phyloP scores from a whole-genome alignment of 345 rosid species.

The Psidium guajava region DNA sequence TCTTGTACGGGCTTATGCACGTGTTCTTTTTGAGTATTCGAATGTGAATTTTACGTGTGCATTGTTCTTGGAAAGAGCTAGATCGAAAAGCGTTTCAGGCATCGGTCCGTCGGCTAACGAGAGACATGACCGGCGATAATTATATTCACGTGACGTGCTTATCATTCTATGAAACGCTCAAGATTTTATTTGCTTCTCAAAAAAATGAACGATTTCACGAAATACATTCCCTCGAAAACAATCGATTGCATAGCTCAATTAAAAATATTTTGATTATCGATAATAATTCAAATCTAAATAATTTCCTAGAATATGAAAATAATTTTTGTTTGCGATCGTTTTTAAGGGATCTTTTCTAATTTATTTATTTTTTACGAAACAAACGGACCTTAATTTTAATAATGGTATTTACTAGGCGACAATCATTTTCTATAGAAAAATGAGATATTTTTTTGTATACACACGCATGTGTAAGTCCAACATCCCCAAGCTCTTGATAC shows the following conservation, averaged over 20 bases:
- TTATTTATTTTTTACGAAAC: too few species aligned
- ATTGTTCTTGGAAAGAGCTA: not conserved
- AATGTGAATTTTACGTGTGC: not conserved
- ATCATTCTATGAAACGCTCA: not conserved
- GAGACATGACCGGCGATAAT: fast-evolving
- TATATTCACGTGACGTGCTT: not conserved
- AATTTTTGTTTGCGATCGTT: too few species aligned
- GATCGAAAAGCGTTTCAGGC: not conserved
- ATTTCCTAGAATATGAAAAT: too few species aligned
- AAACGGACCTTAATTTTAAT: not conserved
- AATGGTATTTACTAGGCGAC: not conserved
- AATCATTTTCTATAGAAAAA: not conserved
- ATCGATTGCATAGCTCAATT: too few species aligned
- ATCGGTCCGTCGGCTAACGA: not conserved
- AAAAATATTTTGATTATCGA: too few species aligned
- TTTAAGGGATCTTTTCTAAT: too few species aligned
- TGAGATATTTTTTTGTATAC: too few species aligned
- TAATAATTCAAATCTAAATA: too few species aligned
- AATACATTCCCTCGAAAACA: too few species aligned
- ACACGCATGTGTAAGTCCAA: too few species aligned
- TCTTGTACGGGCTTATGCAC: not conserved
- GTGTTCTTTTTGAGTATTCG: not conserved
- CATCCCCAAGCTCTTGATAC: not conserved
- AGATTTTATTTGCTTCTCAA: too few species aligned
- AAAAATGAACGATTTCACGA: too few species aligned